A percentile compares a stretch with the other conserved stretches of the same genome.
Evolutionary conservation across 2,329 filamentous ascomycete genomes (phyloP).

Genomic region (Trichoderma sp.): DNA sequence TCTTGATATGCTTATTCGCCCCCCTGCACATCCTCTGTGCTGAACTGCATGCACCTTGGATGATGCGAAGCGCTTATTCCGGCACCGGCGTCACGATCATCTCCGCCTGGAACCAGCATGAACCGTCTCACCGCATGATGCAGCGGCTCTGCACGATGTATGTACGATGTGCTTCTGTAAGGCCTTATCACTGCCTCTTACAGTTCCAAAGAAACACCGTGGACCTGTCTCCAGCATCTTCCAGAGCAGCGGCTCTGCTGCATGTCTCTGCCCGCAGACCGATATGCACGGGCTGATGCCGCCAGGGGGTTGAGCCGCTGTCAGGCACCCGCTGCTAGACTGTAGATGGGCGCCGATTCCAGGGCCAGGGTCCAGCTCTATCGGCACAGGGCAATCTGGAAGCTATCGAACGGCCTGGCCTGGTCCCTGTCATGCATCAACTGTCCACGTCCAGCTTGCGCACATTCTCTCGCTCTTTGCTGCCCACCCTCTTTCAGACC

Average conservation of each 20-base stretch:
- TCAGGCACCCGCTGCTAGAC: constrained; percentile 22
- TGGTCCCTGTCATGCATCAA: not conserved
- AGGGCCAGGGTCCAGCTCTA: constrained; percentile 2
- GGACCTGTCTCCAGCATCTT: too few species aligned
- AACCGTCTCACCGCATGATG: not conserved
- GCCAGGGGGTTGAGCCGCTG: not conserved
- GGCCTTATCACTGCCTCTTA: too few species aligned
- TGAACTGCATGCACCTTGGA: not conserved
- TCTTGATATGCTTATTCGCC: constrained; percentile 22
- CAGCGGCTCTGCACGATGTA: not conserved
- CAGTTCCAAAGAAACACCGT: too few species aligned
- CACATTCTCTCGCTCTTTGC: not conserved
- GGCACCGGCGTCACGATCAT: not conserved
- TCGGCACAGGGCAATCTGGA: too few species aligned
- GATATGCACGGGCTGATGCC: constrained; percentile 1
- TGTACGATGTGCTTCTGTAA: too few species aligned
- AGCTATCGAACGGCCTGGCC: not conserved
- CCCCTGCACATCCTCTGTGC: not conserved
- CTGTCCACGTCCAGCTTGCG: not conserved
- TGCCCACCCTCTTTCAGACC: not conserved
- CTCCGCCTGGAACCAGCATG: too few species aligned
- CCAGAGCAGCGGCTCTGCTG: not conserved
- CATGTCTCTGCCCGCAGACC: constrained; percentile 3
- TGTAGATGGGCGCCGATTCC: constrained; percentile 7
- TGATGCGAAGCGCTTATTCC: not conserved